Base-by-base conservation (phyloP, 495 filamentous ascomycete genomes). In the Aspergillus nidulans region DNA sequence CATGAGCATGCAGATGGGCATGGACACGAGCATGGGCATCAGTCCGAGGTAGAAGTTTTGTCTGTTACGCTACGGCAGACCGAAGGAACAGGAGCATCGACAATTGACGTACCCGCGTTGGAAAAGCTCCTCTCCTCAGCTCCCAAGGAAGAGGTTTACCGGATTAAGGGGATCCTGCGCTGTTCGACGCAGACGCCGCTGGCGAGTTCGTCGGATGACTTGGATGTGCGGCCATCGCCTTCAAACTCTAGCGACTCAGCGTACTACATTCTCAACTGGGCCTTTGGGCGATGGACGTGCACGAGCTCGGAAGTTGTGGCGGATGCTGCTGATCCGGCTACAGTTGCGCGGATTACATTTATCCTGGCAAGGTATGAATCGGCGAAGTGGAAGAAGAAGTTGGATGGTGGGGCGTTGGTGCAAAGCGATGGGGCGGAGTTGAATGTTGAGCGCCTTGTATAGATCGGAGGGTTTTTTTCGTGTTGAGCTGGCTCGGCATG, bases 231-330 rank as follows among this genome's bases (percentile, higher is more conserved):
- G 16, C 52, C 19, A 15, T 20, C 41, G 1, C 30, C 5, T 16
- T 19, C 45, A 6, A 15, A 24, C 0, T 40, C 34, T 18, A 61
- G 62, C 25, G 53, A 47, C 1, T 24, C 55, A 4, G 61, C 60
- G 50, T 52, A 70, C 55, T 95, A 91, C 65, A 95, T 97, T 43
- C 77, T 98, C 41, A 98, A 98, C 66, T 97, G 94, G 94, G 95
- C 94, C 0, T 98, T 98, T 71, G 92, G 91, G 6, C 79, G 94
- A 16, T 97, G 94, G 94, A 96, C 83, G 2, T 92, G 89, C 63
- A 92, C 91, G 6, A 76, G 77, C 0, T 72, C 87, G 32, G 67
- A 65, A 5, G 67, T 68, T 40, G 75, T 77, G 32, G 61, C 72
- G 3, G 63, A 70, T 41, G 56, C 65, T 1, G 71, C 74, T 9